Conservation (phyloP, 345 rosid species). For the Eucalyptus paniculata region DNA sequence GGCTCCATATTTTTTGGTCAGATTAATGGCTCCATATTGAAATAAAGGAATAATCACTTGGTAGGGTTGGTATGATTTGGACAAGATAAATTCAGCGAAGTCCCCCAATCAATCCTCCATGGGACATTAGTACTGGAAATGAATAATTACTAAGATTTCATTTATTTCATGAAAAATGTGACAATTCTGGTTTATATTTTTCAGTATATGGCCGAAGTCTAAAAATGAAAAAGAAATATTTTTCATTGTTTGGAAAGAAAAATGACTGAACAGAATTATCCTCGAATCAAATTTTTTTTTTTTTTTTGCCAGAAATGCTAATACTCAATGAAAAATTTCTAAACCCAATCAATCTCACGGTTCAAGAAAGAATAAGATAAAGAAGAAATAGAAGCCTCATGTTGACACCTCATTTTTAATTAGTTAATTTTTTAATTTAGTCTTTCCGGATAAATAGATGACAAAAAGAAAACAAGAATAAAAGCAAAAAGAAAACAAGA, state of each 20-base stretch:
- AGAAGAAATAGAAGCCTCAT: neutral
- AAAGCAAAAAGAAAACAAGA: too few relatives aligned
- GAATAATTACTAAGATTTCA: neutral
- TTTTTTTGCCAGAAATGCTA: neutral
- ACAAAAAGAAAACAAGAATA: too few relatives aligned
- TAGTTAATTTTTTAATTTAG: too few relatives aligned
- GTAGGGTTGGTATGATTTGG: neutral
- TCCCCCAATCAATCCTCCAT: neutral
- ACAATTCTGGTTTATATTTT: rapidly evolving
- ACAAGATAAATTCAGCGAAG: neutral
- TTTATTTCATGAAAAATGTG: neutral
- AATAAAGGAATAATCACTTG: neutral
- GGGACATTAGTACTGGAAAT: neutral
- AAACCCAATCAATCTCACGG: neutral
- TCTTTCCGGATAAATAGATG: too few relatives aligned
- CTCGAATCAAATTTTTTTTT: too few relatives aligned
- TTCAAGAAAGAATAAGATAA: neutral
- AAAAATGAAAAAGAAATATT: too few relatives aligned
- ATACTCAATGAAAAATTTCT: neutral
- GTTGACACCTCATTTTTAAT: too few relatives aligned
- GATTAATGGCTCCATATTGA: neutral
- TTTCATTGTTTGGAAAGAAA: too few relatives aligned
- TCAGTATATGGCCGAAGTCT: neutral
- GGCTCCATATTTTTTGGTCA: neutral
- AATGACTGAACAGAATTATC: neutral